Percentiles rank a stretch among this genome's conserved stretches.
Evolutionary conservation across 2,329 filamentous ascomycete genomes (phyloP).

Genomic region (Stagonosporopsis vannaccii): DNA sequence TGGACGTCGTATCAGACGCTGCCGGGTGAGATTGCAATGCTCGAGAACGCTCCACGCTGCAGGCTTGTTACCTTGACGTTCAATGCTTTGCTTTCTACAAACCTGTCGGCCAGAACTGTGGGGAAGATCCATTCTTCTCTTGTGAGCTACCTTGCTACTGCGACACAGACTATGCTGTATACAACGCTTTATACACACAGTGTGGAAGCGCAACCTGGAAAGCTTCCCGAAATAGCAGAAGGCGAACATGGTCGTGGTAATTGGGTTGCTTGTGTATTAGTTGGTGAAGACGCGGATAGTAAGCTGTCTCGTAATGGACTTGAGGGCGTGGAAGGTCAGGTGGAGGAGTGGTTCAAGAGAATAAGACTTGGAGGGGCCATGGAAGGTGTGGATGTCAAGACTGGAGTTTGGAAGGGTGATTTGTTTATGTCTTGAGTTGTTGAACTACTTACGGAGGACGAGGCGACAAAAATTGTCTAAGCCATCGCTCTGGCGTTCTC

Average conservation of each 20-base stretch:
- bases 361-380: neutral
- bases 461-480: no score
- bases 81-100: no score
- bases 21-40: neutral
- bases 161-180: neutral
- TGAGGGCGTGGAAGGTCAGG: neutral
- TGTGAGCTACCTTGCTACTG: neutral
- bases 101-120: neutral
- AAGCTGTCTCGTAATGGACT: neutral
- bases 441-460: no score
- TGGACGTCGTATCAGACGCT: conserved; percentile 6
- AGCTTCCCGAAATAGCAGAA: neutral
- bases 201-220: neutral
- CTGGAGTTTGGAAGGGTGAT: conserved; percentile 10
- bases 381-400: neutral
- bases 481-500: no score
- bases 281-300: neutral
- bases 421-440: neutral
- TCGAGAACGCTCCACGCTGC: neutral
- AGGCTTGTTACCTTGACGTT: conserved; percentile 9
- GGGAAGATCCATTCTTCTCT: neutral
- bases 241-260: conserved; percentile 6
- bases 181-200: conserved; percentile 6
- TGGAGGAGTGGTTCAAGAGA: neutral
- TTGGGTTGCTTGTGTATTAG: conserved; percentile 2